Base-by-base conservation (phyloP, 768 basidiomycete genomes). In the Boletales sp. region DNA sequence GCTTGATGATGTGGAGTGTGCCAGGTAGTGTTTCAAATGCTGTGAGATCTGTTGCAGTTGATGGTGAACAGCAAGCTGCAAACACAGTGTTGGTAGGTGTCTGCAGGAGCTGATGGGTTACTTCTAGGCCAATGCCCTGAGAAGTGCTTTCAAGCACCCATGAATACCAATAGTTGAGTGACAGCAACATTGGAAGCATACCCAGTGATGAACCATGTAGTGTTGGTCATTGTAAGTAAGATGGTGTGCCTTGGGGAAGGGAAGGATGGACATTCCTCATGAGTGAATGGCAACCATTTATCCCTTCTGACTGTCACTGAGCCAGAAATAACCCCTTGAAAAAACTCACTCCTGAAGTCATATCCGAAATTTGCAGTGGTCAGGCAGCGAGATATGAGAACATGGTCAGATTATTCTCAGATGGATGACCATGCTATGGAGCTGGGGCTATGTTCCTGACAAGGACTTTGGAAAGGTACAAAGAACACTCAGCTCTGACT, bases 1-100 rank as follows among this genome's bases (percentile, higher is more conserved):
- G 57, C 31, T 54, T 39, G 11, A 71, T 46, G 39, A 74, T 50
- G 48, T 74, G 65, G 4, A 74, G 57, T 4, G 45, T 59, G 10
- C 67, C 71, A 12, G 50, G 45, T 41, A 44, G 34, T 10, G 65
- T 61, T 19, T 48, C 45, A 35, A 53, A 39, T 8, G 51, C 50
- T 8, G 53, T 37, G 28, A 68, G 59, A 12, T 36, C 41, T 0
- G 42, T 38, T 10, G 66, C 57, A 38, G 53, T 54, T 2, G 53
- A 40, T 11, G 65, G 63, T 8, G 54, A 47, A 32, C 56, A 44
- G 45, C 64, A 68, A 6, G 57, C 53, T 17, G 60, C 61, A 37
- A 66, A 59, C 21, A 65, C 59, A 17, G 44, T 51, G 41, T 58
- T 66, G 31, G 48, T 46, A 10, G 50, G 40, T 18, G 41, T 42